A percentile compares a stretch with the other conserved stretches of the same genome.
These are phyloP conservation scores for Neurospora hispaniola DNA, from an alignment of 495 filamentous ascomycete species.

Conservation along the genomic window DNA sequence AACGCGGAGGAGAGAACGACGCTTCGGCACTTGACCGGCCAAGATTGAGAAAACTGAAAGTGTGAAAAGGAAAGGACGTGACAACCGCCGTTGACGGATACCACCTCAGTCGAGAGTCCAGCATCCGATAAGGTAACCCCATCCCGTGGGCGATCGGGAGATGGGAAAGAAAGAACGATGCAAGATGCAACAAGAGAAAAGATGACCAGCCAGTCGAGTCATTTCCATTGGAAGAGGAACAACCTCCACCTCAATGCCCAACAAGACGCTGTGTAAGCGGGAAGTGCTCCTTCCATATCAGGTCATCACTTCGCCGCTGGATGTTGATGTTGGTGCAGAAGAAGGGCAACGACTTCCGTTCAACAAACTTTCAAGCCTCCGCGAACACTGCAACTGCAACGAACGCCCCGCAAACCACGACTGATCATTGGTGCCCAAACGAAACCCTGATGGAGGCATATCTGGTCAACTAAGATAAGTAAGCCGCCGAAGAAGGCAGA, in stretches of 20 bases:
- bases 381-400: background rate
- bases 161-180: background rate
- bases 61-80: background rate
- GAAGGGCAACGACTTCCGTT: background rate
- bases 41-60: background rate
- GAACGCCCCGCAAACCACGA: background rate
- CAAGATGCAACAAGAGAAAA: background rate
- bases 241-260: too few species aligned
- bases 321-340: background rate
- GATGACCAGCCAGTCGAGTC: background rate
- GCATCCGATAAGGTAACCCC: background rate
- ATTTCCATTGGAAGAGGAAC: background rate
- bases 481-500: too few species aligned
- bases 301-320: background rate
- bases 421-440: background rate
- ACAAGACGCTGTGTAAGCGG: background rate
- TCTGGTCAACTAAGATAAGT: background rate
- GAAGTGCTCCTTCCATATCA: background rate
- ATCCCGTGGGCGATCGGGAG: background rate
- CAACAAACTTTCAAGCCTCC: background rate
- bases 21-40: background rate
- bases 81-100: background rate
- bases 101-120: background rate
- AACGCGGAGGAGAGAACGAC: background rate
- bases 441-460: background rate